These are phyloP conservation scores for Leccinum longicurvipes DNA, from an alignment of 768 basidiomycete species.

Conservation along the genomic window DNA sequence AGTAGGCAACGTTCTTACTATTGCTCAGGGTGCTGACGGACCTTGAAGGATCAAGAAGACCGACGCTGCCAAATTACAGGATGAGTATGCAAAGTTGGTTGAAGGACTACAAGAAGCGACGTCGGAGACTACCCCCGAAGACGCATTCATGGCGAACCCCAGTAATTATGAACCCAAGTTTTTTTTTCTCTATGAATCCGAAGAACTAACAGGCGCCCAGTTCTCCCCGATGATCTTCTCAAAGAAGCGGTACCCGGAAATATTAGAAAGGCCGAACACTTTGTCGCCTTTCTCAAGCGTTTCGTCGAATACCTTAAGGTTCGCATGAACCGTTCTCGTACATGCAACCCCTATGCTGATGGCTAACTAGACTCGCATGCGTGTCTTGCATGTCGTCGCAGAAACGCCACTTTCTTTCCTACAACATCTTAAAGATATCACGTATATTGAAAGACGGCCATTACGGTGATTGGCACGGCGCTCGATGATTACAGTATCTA, in stretches of 20 bases:
- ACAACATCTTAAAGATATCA: conserved; percentile 97
- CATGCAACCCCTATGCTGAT: conserved; percentile 8
- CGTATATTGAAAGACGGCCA: conserved; percentile 93
- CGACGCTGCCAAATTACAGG: conserved; percentile 90
- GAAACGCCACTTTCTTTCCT: conserved; percentile 97
- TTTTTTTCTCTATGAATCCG: neutral
- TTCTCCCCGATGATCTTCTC: conserved; percentile 90
- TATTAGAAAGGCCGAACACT: conserved; percentile 98
- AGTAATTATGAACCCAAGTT: conserved; percentile 41
- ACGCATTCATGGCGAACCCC: conserved; percentile 87
- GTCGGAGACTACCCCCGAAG: conserved; percentile 59
- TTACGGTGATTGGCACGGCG: conserved; percentile 57
- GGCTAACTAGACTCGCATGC: conserved; percentile 84
- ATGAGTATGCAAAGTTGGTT: conserved; percentile 94
- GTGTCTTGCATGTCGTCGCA: conserved; percentile 98
- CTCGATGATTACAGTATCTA: neutral
- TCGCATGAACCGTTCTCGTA: neutral
- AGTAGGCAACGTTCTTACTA: conserved; percentile 49
- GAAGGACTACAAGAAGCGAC: conserved; percentile 84
- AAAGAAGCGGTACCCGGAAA: conserved; percentile 97
- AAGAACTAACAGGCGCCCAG: conserved; percentile 36
- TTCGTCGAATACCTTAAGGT: conserved; percentile 99
- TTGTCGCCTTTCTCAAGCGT: conserved; percentile 95
- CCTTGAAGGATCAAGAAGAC: conserved; percentile 80
- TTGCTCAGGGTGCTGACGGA: conserved; percentile 5